Percentiles rank a stretch among this genome's conserved stretches.
phyloP scores from a whole-genome alignment of 2,329 filamentous ascomycete species.

The Aspergillus alliaceus region DNA sequence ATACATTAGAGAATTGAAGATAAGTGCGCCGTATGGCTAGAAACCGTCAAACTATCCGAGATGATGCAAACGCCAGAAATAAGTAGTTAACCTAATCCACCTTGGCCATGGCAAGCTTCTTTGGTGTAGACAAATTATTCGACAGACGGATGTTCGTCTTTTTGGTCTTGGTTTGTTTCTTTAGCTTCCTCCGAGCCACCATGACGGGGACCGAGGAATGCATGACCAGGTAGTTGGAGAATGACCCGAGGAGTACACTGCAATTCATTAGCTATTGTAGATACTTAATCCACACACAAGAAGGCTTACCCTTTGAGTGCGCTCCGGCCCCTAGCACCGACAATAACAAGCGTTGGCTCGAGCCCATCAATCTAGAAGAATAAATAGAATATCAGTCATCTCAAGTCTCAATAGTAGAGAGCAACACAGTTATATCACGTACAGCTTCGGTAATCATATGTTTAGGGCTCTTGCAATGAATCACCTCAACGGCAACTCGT shows the following conservation, averaged over 20 bases:
- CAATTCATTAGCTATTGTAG: not conserved
- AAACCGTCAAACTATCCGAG: constrained; percentile 1
- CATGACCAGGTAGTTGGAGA: constrained; percentile 95
- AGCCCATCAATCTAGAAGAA: constrained; percentile 75
- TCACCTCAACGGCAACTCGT: constrained; percentile 88
- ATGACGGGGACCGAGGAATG: constrained; percentile 97
- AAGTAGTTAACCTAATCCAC: constrained; percentile 58
- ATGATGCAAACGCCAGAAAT: not conserved
- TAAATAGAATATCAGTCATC: constrained; percentile 8
- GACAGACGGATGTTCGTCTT: constrained; percentile 69
- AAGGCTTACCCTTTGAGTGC: constrained; percentile 82
- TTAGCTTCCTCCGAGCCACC: constrained; percentile 87
- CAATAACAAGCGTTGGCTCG: constrained; percentile 86
- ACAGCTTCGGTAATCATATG: constrained; percentile 92
- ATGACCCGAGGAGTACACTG: constrained; percentile 90
- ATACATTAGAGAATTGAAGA: constrained; percentile 8
- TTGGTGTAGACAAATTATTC: constrained; percentile 76
- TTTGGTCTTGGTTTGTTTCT: constrained; percentile 82
- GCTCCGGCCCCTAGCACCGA: constrained; percentile 87
- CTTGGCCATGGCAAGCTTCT: constrained; percentile 69
- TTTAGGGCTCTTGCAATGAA: constrained; percentile 97
- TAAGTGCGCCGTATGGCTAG: not conserved
- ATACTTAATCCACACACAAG: not conserved
- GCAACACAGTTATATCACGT: constrained; percentile 29
- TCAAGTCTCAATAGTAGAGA: not conserved